Percentiles rank a stretch among this genome's conserved stretches.
Evolutionary conservation across 2,329 filamentous ascomycete species (phyloP).

Genomic region (Escovopsis sp.): DNA sequence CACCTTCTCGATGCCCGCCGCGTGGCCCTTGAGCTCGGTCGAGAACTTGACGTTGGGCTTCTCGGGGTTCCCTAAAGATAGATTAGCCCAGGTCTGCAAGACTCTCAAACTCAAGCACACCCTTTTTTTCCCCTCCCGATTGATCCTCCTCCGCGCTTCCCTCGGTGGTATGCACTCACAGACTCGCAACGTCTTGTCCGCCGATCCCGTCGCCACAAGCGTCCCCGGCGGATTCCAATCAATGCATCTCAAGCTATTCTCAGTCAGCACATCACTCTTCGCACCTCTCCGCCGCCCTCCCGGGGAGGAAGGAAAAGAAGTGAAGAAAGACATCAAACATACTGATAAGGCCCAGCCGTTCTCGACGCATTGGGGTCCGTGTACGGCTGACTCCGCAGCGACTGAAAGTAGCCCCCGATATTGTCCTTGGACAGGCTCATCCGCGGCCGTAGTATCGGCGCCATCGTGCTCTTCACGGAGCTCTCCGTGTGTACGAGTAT

Average conservation of each 20-base stretch:
- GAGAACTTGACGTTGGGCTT: constrained; percentile 57
- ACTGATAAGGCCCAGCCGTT: constrained; percentile 41
- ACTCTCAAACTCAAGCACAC: too few species aligned
- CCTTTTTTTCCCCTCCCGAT: too few species aligned
- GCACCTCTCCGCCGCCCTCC: too few species aligned
- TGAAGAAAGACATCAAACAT: constrained; percentile 14
- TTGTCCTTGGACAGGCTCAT: constrained; percentile 52
- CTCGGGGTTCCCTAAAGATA: constrained; percentile 53
- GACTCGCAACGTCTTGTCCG: constrained; percentile 55
- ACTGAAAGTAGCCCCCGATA: constrained; percentile 51
- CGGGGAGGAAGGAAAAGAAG: too few species aligned
- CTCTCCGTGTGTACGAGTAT: too few species aligned
- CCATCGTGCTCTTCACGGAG: too few species aligned
- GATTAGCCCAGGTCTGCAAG: background rate
- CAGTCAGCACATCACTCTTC: too few species aligned
- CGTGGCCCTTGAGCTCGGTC: constrained; percentile 57
- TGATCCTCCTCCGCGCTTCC: too few species aligned
- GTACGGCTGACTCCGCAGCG: constrained; percentile 57
- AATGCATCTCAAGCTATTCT: constrained; percentile 54
- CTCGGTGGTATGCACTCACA: constrained; percentile 32
- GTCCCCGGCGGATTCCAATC: constrained; percentile 81
- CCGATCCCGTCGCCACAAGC: constrained; percentile 66
- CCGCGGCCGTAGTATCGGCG: constrained; percentile 27
- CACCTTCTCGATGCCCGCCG: constrained; percentile 54
- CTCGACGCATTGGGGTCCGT: constrained; percentile 42